A percentile compares a stretch with the other conserved stretches of the same genome.
Evolutionary conservation across 352 stramenopile genomes (phyloP).

Genomic region (Phytopythium helicoides): DNA sequence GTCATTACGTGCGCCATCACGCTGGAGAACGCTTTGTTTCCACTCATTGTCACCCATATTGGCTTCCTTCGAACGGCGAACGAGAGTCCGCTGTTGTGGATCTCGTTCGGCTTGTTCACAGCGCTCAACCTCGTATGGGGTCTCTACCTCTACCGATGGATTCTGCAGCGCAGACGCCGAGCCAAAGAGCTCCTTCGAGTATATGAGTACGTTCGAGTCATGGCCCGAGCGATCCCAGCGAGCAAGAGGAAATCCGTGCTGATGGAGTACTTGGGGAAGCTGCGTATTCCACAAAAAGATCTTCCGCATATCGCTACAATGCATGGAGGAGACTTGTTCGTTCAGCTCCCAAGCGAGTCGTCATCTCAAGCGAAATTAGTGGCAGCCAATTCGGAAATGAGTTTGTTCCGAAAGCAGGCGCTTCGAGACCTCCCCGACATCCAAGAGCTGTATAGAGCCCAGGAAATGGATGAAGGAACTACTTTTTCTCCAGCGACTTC

Average conservation of each 20-base stretch:
- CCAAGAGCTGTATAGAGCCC: too few species aligned
- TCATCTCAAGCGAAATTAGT: slow-evolving; percentile 1
- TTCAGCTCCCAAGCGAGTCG: slow-evolving; percentile 26
- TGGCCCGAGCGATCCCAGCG: slow-evolving; percentile 22
- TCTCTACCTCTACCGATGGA: not conserved
- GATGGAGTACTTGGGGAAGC: slow-evolving; percentile 14
- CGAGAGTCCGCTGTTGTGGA: slow-evolving; percentile 17
- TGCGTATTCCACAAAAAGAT: slow-evolving; percentile 11
- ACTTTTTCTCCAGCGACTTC: too few species aligned
- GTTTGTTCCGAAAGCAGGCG: not conserved
- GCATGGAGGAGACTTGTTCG: slow-evolving; percentile 27
- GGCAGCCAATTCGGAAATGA: not conserved
- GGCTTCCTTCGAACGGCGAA: slow-evolving; percentile 20
- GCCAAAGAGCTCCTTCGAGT: slow-evolving; percentile 26
- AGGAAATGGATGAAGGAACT: too few species aligned
- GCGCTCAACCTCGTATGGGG: slow-evolving; percentile 21
- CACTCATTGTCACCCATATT: slow-evolving; percentile 19
- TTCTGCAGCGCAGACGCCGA: slow-evolving; percentile 10
- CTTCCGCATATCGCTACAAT: slow-evolving; percentile 20
- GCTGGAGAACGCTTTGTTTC: slow-evolving; percentile 53
- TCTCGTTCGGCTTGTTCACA: slow-evolving; percentile 40
- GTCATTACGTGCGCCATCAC: slow-evolving; percentile 42
- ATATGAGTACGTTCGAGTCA: slow-evolving; percentile 32
- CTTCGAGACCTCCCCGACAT: not conserved
- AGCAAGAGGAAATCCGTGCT: slow-evolving; percentile 21